Conservation (phyloP, 1,139 yeast genomes). For the Saccharomyces hybrid region DNA sequence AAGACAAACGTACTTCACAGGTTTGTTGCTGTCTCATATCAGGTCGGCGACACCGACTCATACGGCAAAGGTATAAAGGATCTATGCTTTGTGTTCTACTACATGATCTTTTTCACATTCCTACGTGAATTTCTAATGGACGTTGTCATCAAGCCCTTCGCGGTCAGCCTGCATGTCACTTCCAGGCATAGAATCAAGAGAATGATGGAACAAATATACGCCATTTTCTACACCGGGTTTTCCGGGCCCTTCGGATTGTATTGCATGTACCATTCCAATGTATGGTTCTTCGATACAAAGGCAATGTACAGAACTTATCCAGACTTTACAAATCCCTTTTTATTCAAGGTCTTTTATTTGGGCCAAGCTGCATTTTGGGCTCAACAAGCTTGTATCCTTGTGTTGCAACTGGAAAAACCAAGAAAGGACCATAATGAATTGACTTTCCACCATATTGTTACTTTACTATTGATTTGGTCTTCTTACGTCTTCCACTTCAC, state of each 20-base stretch:
- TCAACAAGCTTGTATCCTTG: slow-evolving; percentile 75
- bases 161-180: slow-evolving; percentile 44
- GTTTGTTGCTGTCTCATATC: slow-evolving; percentile 61
- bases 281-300: slow-evolving; percentile 81
- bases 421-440: slow-evolving; percentile 84
- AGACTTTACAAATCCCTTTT: slow-evolving; percentile 62
- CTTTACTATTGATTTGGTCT: slow-evolving; percentile 74
- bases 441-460: slow-evolving; percentile 83
- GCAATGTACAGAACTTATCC: slow-evolving; percentile 74
- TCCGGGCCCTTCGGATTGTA: slow-evolving; percentile 79
- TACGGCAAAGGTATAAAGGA: slow-evolving; percentile 85
- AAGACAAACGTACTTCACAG: slow-evolving; percentile 51
- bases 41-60: slow-evolving; percentile 28
- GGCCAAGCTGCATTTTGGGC: slow-evolving; percentile 95
- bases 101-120: slow-evolving; percentile 80
- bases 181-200: slow-evolving; percentile 56
- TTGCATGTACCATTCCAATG: slow-evolving; percentile 70
- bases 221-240: slow-evolving; percentile 66
- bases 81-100: slow-evolving; percentile 64
- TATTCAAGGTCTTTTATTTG: slow-evolving; percentile 71
- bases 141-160: slow-evolving; percentile 61
- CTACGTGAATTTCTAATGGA: slow-evolving; percentile 86
- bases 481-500: slow-evolving; percentile 90
- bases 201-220: slow-evolving; percentile 85
- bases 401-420: slow-evolving; percentile 81